Base-by-base conservation (phyloP, 1,284 basidiomycete species). In the Sporisorium scitamineum region DNA sequence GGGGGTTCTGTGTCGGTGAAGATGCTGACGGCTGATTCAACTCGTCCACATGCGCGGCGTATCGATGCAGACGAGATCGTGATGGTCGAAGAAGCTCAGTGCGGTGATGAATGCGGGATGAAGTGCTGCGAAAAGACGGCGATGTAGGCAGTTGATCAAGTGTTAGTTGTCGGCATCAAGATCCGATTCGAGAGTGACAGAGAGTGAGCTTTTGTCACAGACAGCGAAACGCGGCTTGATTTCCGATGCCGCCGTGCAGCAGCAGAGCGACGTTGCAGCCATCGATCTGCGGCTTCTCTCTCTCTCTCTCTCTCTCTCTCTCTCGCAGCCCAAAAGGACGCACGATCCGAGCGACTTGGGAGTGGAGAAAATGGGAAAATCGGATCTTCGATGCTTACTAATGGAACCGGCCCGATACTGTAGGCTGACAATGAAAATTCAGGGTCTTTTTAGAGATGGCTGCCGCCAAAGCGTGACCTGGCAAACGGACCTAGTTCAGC, bases 211-310 rank as follows among this genome's bases (percentile, higher is more conserved):
- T 53, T 16, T 53, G 13, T 27, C 32, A 27, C 34, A 39, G 50
- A n/a, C 22, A 16, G 32, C 34, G 20, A 41, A n/a, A 50, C 29
- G 29, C 32, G 34, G 54, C 18, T n/a, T 41, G 52, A 42, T 14
- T 50, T 63, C 39, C 60, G 52, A 61, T 61, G 60, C 52, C 34
- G 60, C 60, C 52, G 29, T 61, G 60, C 60, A 61, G 60, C 31
- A 34, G 32, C 2, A 53, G 20, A 10, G 32, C 20, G 18, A 10
- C 27, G 14, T 22, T 45, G 55, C 56, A 48, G 22, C 48, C 51
- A 56, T 56, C 62, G 63, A 66, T 66, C 63, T 59, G 56, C 52
- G 26, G 5, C 10, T 14, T 24, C 26, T 32, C 31, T 22, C n/a
- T n/a, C n/a, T n/a, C n/a, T n/a, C n/a, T n/a, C n/a, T n/a, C n/a